A percentile compares a stretch with the other conserved stretches of the same genome.
Conservation (phyloP, 805 yeast genomes). For the Ogataea saltuana region DNA sequence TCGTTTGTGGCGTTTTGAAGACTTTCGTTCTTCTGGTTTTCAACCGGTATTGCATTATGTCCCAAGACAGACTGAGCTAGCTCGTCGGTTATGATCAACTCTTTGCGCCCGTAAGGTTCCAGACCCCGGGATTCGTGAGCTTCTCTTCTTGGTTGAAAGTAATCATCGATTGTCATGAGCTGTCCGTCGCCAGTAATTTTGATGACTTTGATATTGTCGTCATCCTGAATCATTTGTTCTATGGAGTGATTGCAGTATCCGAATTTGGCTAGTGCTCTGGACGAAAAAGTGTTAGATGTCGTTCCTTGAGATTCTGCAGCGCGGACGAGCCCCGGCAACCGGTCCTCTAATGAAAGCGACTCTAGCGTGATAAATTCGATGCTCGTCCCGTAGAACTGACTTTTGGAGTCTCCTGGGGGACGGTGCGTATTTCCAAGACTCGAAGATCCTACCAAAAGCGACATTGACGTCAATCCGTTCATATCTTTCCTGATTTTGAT, state of each 20-base stretch:
- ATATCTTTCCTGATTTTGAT: constrained; percentile 57
- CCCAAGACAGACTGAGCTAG: constrained; percentile 32
- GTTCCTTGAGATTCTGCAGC: not conserved
- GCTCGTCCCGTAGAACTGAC: constrained; percentile 30
- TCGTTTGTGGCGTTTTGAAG: not conserved
- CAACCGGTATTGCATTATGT: constrained; percentile 8
- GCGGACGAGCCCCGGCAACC: constrained; percentile 1
- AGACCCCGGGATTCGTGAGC: not conserved
- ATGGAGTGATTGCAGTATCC: constrained; percentile 32
- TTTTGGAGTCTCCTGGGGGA: constrained; percentile 17
- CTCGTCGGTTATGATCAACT: constrained; percentile 27
- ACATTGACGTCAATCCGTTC: constrained; percentile 41
- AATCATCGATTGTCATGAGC: constrained; percentile 34
- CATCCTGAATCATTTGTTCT: constrained; percentile 36
- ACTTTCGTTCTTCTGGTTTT: not conserved
- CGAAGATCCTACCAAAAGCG: constrained; percentile 27
- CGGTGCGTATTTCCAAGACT: constrained; percentile 8
- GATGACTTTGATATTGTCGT: constrained; percentile 33
- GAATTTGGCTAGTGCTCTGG: constrained; percentile 9
- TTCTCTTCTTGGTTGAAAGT: constrained; percentile 12
- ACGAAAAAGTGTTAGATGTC: not conserved
- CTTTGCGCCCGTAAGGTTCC: constrained; percentile 8
- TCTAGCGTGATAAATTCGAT: constrained; percentile 36
- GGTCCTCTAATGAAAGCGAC: constrained; percentile 27
- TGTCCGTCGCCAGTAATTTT: constrained; percentile 31